Conservation (phyloP, 23 red algal genomes). For the Gracilaria vermiculophylla region DNA sequence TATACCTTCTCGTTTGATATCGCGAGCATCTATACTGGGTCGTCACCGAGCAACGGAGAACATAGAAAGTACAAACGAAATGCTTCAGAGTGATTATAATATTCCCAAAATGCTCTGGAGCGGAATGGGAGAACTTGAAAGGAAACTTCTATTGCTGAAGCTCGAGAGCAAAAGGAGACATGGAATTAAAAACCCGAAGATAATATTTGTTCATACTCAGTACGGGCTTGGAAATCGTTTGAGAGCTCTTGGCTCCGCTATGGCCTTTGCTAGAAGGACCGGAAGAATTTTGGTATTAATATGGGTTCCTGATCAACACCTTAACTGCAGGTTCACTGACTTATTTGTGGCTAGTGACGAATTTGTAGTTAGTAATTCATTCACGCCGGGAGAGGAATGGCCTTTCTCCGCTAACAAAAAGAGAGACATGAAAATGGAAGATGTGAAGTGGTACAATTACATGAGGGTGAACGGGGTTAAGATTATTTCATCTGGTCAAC, state of each 20-base stretch:
- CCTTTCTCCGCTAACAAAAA: conserved; percentile 17
- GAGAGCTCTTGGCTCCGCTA: conserved; percentile 68
- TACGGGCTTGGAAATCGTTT: conserved; percentile 81
- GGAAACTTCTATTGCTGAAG: conserved; percentile 43
- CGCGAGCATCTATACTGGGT: conserved; percentile 27
- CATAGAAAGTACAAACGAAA: background rate
- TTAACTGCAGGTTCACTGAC: conserved; percentile 64
- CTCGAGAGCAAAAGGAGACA: conserved; percentile 33
- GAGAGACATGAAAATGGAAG: conserved; percentile 29
- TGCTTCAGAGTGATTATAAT: conserved; percentile 34
- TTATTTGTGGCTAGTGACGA: conserved; percentile 66
- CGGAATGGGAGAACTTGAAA: conserved; percentile 45
- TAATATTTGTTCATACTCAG: conserved; percentile 74
- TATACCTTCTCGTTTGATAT: background rate
- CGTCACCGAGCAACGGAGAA: conserved; percentile 37
- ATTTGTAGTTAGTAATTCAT: conserved; percentile 29
- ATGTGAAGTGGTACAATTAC: conserved; percentile 67
- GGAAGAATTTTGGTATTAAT: conserved; percentile 64
- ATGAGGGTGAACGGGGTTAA: conserved; percentile 59
- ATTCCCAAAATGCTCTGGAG: conserved; percentile 48
- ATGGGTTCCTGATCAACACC: conserved; percentile 72
- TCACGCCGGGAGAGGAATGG: conserved; percentile 47
- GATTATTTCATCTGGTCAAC: conserved; percentile 27
- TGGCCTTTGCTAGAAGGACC: conserved; percentile 71
- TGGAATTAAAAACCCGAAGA: conserved; percentile 35